Conservation (phyloP, 73 alveolate species). For the Paramecium biaurelia region DNA sequence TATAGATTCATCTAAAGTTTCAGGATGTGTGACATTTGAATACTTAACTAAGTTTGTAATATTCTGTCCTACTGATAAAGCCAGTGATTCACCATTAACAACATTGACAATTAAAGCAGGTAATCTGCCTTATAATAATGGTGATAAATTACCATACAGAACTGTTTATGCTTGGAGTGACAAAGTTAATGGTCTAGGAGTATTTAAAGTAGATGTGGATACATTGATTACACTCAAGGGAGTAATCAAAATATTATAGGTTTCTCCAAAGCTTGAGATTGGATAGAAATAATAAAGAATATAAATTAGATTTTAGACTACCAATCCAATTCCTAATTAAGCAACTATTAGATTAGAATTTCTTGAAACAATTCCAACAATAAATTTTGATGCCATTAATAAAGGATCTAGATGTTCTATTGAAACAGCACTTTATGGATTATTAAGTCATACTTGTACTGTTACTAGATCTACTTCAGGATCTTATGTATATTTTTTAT, state of each 20-base stretch:
- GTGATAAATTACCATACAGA: slow-evolving; percentile 22
- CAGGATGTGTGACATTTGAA: not conserved
- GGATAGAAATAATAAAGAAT: not conserved
- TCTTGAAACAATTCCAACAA: not conserved
- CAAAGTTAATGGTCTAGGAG: slow-evolving; percentile 3
- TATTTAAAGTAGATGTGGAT: not conserved
- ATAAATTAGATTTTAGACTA: not conserved
- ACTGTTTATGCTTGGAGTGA: slow-evolving; percentile 53
- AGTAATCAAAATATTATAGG: not conserved
- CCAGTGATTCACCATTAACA: slow-evolving; percentile 24
- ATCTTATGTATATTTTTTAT: not conserved
- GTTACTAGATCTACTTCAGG: not conserved
- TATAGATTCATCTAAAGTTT: not conserved
- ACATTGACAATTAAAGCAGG: not conserved
- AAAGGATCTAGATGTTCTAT: slow-evolving; percentile 20
- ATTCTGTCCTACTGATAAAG: slow-evolving; percentile 53
- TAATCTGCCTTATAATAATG: slow-evolving; percentile 37
- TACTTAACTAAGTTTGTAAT: slow-evolving; percentile 32
- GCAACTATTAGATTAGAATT: slow-evolving; percentile 23
- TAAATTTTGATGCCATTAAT: not conserved
- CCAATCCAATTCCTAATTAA: not conserved
- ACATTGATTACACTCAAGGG: slow-evolving; percentile 27
- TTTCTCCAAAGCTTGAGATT: not conserved
- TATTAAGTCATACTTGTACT: not conserved
- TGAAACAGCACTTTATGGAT: not conserved